Evolutionary conservation across 2,329 filamentous ascomycete genomes (phyloP), one percentile per base, ranked within the genome.

Genomic region (Monilinia fructigena): DNA sequence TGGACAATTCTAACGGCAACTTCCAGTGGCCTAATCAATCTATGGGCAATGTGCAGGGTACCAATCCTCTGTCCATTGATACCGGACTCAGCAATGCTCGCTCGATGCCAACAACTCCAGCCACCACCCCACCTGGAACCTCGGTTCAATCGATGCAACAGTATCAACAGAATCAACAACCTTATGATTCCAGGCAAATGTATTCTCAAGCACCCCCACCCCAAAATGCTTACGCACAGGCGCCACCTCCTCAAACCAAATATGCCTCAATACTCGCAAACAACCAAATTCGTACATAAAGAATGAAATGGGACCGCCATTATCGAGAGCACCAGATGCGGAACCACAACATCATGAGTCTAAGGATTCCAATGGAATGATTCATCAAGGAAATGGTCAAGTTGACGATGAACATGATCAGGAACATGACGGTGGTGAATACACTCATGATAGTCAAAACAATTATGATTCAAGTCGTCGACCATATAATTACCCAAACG

Each of bases 21-120:
- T 96, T 94, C 77, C 89, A 93, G 75, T 97, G 93, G 91, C 83
- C 85, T 78, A 79, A 80, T 67, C 84, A 85, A 74, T 84, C 71
- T 69, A 89, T 91, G 82, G 83, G 84, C n/a, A 78, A 77, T 26
- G 80, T 84, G 58, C 86, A 88, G 75, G 82, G 83, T 75, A 80
- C 83, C 72, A 91, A 92, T 79, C 84, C 90, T 61, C 84, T 96
- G 78, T 89, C 91, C 38, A 92, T 96, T 74, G 92, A 96, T 73
- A 92, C 90, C 35, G 85, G 86, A 68, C 80, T 95, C 73, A 91
- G 85, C 80, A 92, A 89, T 78, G 82, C 90, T 68, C 89, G 92
- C 73, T 96, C 92, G 70, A 92, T 97, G 83, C 93, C 92, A 65
- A 92, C 90, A 12, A 96, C 92, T n/a, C 92, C 92, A 68, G 92